Percentiles rank a stretch among this genome's conserved stretches.
phyloP scores from a whole-genome alignment of 1,139 yeast genomes.

The Taphrina flavorubra region DNA sequence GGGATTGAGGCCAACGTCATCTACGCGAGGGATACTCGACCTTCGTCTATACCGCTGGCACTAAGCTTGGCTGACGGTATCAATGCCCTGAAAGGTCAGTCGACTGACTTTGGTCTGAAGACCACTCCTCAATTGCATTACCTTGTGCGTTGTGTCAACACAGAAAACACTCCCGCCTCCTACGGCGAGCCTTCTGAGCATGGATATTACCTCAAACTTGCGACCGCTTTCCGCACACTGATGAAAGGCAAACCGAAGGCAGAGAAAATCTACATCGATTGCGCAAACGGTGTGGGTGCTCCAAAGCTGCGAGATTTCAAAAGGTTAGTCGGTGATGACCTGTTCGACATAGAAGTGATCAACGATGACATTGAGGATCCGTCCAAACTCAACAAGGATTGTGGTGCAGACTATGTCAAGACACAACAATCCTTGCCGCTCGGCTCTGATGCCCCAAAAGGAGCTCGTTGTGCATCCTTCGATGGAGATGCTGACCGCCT shows the following conservation, averaged over 20 bases:
- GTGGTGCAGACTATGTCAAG: conserved; percentile 97
- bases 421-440: conserved; percentile 81
- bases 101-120: conserved; percentile 67
- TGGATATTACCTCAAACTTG: conserved; percentile 74
- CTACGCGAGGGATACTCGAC: conserved; percentile 63
- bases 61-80: conserved; percentile 73
- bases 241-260: conserved; percentile 47
- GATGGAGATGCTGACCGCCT: conserved; percentile 99
- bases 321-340: conserved; percentile 53
- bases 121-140: conserved; percentile 97
- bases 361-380: conserved; percentile 68
- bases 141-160: conserved; percentile 71
- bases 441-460: conserved; percentile 55
- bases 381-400: conserved; percentile 66
- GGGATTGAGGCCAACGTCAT: conserved; percentile 55
- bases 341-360: conserved; percentile 58
- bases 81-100: conserved; percentile 57
- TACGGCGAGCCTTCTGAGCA: conserved; percentile 70
- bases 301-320: conserved; percentile 66
- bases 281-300: conserved; percentile 95
- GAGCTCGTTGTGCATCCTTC: conserved; percentile 74
- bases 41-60: conserved; percentile 72
- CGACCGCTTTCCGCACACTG: conserved; percentile 55
- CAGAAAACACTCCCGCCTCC: conserved; percentile 51
- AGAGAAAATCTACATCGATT: conserved; percentile 51